Percentiles rank a stretch among this genome's conserved stretches.
Conservation (phyloP, 2,329 filamentous ascomycete genomes). For the Dactylellina cionopaga region DNA sequence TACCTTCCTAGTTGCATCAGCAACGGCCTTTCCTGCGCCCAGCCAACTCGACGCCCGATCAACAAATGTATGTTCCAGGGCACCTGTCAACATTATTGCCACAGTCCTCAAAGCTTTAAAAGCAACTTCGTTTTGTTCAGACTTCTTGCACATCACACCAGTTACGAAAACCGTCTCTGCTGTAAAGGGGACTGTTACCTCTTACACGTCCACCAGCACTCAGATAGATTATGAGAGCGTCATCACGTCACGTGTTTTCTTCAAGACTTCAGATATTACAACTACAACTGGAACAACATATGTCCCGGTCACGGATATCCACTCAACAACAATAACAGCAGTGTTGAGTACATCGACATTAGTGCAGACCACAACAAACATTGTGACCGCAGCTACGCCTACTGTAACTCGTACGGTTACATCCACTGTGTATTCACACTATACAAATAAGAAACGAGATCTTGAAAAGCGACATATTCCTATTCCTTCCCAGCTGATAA, state of each 20-base stretch:
- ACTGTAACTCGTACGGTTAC: constrained; percentile 10
- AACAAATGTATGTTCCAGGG: constrained; percentile 4
- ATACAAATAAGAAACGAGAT: constrained; percentile 2
- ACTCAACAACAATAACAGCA: constrained; percentile 10
- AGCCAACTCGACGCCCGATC: not conserved
- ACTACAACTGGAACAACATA: constrained; percentile 18
- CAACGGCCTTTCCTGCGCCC: not conserved
- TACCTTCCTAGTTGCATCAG: not conserved
- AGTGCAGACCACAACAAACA: not conserved
- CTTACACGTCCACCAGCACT: constrained; percentile 19
- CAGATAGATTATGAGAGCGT: constrained; percentile 1
- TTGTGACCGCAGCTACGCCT: constrained; percentile 4
- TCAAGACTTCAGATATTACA: constrained; percentile 11
- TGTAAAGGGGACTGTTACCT: constrained; percentile 4
- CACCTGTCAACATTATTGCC: not conserved
- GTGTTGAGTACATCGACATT: constrained; percentile 11
- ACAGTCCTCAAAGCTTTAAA: constrained; percentile 3
- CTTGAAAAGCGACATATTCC: not conserved
- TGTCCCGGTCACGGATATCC: constrained; percentile 15
- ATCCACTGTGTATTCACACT: constrained; percentile 2
- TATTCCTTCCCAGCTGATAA: constrained; percentile 2
- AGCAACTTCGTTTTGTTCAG: constrained; percentile 10
- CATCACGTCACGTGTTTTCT: constrained; percentile 3
- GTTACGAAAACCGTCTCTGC: constrained; percentile 2
- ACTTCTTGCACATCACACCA: constrained; percentile 15